Conservation (phyloP, 441 rosid species). For the Aleurites moluccanus region DNA sequence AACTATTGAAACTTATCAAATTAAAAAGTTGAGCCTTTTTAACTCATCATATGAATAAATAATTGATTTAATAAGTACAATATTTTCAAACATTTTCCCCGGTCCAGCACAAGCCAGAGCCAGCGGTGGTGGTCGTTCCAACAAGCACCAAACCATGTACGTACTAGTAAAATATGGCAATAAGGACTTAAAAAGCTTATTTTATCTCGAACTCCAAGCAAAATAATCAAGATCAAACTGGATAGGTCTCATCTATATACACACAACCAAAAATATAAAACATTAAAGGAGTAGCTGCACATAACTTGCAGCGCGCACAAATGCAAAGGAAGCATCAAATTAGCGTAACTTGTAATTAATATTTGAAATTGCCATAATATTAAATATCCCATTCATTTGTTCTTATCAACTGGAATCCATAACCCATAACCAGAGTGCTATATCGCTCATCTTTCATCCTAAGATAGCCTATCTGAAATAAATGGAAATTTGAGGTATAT, state of each 20-base stretch:
- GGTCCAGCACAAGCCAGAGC: too few species aligned
- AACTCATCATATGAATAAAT: too few species aligned
- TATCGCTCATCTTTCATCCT: slow-evolving; percentile 13
- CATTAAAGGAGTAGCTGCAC: too few species aligned
- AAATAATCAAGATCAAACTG: neutral
- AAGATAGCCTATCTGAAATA: slow-evolving; percentile 49
- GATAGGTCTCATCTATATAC: neutral
- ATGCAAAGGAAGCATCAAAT: neutral
- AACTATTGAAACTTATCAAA: too few species aligned
- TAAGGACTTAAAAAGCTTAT: too few species aligned
- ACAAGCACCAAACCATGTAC: too few species aligned
- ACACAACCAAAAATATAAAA: neutral
- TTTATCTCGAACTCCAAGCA: neutral
- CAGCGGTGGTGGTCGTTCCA: too few species aligned
- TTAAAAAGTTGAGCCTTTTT: too few species aligned
- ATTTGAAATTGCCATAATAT: neutral
- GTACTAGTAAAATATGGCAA: too few species aligned
- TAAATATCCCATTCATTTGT: slow-evolving; percentile 2
- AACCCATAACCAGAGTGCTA: neutral
- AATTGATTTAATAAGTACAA: too few species aligned
- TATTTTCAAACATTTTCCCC: too few species aligned
- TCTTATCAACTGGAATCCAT: slow-evolving; percentile 7
- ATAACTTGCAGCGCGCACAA: too few species aligned
- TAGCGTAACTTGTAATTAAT: slow-evolving; percentile 5
- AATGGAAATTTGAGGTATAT: slow-evolving; percentile 74